Conservation (phyloP, 768 basidiomycete species). For the Fistulinella prunicolor region DNA sequence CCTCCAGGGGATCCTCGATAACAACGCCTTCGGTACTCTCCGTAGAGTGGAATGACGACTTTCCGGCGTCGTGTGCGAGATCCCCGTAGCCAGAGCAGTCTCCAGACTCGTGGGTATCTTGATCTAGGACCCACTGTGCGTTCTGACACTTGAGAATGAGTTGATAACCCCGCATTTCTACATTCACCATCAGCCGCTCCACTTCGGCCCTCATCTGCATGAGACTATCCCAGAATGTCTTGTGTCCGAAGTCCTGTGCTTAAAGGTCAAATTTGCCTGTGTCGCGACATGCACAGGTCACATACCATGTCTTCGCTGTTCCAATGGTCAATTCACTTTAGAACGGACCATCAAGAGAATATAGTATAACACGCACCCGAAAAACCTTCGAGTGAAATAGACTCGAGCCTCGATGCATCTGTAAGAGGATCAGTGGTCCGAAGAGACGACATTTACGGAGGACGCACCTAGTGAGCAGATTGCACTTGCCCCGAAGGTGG, state of each 20-base stretch:
- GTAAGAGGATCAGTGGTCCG: background rate
- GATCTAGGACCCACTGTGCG: slow-evolving; percentile 37
- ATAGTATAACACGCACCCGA: slow-evolving; percentile 30
- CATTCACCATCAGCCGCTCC: slow-evolving; percentile 28
- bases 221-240: slow-evolving; percentile 35
- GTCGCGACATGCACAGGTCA: background rate
- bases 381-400: slow-evolving; percentile 40
- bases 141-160: slow-evolving; percentile 35
- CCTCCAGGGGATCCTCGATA: slow-evolving; percentile 34
- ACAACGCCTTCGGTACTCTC: background rate
- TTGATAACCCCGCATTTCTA: slow-evolving; percentile 36
- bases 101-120: slow-evolving; percentile 11
- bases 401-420: slow-evolving; percentile 39
- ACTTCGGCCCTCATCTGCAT: slow-evolving; percentile 31
- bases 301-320: slow-evolving; percentile 25
- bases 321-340: background rate
- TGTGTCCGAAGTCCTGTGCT: slow-evolving; percentile 40
- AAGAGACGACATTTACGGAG: background rate
- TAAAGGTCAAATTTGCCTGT: background rate
- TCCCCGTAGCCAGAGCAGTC: slow-evolving; percentile 24
- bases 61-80: background rate
- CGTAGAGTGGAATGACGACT: slow-evolving; percentile 10
- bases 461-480: slow-evolving; percentile 32
- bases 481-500: slow-evolving; percentile 32
- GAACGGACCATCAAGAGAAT: background rate